Base-by-base conservation (phyloP, 352 stramenopile species). In the Pythium brassicae region DNA sequence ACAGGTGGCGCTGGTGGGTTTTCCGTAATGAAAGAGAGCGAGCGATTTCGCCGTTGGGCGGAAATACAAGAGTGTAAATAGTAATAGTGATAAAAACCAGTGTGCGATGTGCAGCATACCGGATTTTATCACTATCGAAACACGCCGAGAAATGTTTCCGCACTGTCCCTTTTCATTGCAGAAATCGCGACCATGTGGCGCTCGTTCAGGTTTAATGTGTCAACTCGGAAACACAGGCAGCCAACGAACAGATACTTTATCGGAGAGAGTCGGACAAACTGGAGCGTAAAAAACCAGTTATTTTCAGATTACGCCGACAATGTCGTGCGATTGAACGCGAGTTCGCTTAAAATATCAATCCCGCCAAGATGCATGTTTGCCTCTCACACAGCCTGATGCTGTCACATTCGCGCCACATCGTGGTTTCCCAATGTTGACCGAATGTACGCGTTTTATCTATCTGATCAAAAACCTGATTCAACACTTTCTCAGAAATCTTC, bases 391-490 rank as follows among this genome's bases (percentile, higher is more conserved):
- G 32, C 32, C 8, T 37, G 6, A 14, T 37, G 5, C 32, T 37
- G 3, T 20, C 37, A 43, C 37, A 20, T 43, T 43, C 37, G 37
- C 15, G 37, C 37, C n/a, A 43, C 37, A 20, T 43, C 37, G 12
- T 43, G 14, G 20, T 22, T n/a, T 25, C 5, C n/a, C 2, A 37
- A 39, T 34, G 44, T 50, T 11, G 44, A 19, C 22, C 23, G 44
- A 50, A 50, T 50, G 44, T 50, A 8, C 44, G 44, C 23, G n/a
- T 19, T 20, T 10, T 50, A 48, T 50, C 44, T 20, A 29, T 50
- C 44, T 50, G n/a, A n/a, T n/a, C n/a, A n/a, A n/a, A n/a, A n/a
- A n/a, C n/a, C n/a, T n/a, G n/a, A n/a, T n/a, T n/a, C n/a, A n/a
- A n/a, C n/a, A n/a, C n/a, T n/a, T n/a, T n/a, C n/a, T n/a, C n/a